Conservation (phyloP, 768 basidiomycete species). For the Myochromella boudieri region DNA sequence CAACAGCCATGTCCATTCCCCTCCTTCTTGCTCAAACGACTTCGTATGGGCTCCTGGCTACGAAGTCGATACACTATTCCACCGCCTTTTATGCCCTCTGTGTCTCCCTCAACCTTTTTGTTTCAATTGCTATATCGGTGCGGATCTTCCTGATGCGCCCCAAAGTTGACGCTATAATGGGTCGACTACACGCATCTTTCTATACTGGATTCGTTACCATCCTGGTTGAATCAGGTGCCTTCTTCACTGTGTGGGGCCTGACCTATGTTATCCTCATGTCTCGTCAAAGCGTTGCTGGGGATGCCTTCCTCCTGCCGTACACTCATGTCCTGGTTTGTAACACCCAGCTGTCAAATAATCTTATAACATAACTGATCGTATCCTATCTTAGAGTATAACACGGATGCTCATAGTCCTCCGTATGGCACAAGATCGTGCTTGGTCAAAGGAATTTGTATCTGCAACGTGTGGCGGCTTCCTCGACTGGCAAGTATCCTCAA, state of each 20-base stretch:
- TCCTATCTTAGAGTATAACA: conserved; percentile 23
- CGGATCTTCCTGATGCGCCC: conserved; percentile 16
- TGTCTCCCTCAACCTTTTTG: conserved; percentile 20
- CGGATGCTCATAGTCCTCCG: conserved; percentile 39
- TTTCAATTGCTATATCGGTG: conserved; percentile 13
- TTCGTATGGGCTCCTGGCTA: conserved; percentile 4
- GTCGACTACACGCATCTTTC: conserved; percentile 20
- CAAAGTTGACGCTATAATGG: conserved; percentile 18
- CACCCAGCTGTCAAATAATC: not conserved
- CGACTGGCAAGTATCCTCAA: conserved; percentile 40
- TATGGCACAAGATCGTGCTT: conserved; percentile 40
- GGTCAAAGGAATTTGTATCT: conserved; percentile 33
- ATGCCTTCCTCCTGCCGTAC: conserved; percentile 19
- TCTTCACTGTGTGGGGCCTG: conserved; percentile 21
- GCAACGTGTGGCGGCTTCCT: conserved; percentile 31
- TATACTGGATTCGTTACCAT: conserved; percentile 21
- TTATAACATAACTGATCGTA: not conserved
- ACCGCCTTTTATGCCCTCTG: conserved; percentile 19
- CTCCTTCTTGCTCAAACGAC: conserved; percentile 18
- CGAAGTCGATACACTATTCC: conserved; percentile 11
- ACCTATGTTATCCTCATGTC: conserved; percentile 20
- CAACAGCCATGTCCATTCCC: conserved; percentile 20
- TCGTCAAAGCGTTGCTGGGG: conserved; percentile 1
- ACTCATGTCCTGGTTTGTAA: conserved; percentile 19
- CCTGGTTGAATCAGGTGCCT: conserved; percentile 22